A percentile compares a stretch with the other conserved stretches of the same genome.
Conservation (phyloP, 345 rosid species). For the Raphanus sativus region DNA sequence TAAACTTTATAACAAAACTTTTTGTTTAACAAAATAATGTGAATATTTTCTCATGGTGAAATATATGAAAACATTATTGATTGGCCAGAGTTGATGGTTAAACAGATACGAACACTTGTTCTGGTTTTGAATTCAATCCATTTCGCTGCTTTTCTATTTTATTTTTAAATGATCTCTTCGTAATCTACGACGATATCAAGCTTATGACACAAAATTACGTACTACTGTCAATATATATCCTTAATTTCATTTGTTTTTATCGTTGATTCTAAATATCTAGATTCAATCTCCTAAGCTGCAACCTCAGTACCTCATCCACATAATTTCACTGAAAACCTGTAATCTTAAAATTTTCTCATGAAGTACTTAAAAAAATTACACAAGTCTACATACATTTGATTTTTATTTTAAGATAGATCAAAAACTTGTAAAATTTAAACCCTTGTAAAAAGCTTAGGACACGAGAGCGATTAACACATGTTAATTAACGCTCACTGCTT, state of each 20-base stretch:
- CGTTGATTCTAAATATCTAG: conserved; percentile 8
- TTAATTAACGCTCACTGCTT: conserved; percentile 23
- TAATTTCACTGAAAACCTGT: background rate
- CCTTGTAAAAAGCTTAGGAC: conserved; percentile 15
- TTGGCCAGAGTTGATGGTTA: background rate
- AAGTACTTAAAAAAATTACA: background rate
- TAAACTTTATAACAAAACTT: background rate
- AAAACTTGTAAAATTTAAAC: conserved; percentile 31
- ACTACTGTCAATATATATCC: background rate
- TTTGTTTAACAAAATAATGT: background rate
- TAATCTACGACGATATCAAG: conserved; percentile 11
- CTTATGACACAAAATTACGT: background rate
- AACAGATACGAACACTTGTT: background rate
- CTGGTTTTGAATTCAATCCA: background rate
- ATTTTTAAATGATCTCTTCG: background rate
- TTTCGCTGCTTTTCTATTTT: background rate
- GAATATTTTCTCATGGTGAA: background rate
- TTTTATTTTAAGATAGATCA: conserved; percentile 21
- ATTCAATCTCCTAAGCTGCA: conserved; percentile 17
- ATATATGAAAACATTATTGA: background rate
- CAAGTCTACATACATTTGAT: conserved; percentile 23
- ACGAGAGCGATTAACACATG: conserved; percentile 21
- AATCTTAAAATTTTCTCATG: background rate
- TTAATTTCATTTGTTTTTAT: background rate
- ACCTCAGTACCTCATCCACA: conserved; percentile 4